These are phyloP conservation scores for Amesomyces nigricolor DNA, from an alignment of 2,329 filamentous ascomycete species.

Conservation along the genomic window DNA sequence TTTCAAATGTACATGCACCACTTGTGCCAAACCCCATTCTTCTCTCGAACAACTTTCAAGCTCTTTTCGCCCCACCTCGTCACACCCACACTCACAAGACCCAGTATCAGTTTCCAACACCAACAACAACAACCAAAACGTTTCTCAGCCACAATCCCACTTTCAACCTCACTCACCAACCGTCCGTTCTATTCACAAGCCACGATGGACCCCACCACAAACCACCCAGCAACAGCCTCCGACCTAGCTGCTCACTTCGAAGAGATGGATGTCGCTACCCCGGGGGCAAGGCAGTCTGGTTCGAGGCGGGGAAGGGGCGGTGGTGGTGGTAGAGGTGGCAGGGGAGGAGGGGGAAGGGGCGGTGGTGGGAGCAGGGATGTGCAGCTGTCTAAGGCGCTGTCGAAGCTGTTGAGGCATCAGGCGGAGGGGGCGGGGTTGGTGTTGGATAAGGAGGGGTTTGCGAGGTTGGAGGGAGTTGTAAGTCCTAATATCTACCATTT, in stretches of 20 bases:
- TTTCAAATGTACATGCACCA: too few relatives aligned
- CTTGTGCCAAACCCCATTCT: too few relatives aligned
- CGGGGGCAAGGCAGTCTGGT: slow-evolving; percentile 15
- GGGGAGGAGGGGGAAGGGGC: slow-evolving; percentile 23
- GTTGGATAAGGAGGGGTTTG: slow-evolving; percentile 56
- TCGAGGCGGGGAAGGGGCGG: slow-evolving; percentile 11
- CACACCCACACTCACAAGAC: too few relatives aligned
- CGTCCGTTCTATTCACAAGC: too few relatives aligned
- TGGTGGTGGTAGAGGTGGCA: slow-evolving; percentile 26
- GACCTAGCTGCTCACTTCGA: slow-evolving; percentile 11
- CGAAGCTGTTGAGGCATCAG: slow-evolving; percentile 51
- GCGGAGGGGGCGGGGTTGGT: slow-evolving; percentile 50
- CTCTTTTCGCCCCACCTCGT: too few relatives aligned
- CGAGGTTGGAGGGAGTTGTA: slow-evolving; percentile 53
- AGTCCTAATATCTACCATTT: slow-evolving; percentile 31
- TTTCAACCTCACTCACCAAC: too few relatives aligned
- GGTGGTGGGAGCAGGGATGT: slow-evolving; percentile 35
- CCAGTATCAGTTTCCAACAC: too few relatives aligned
- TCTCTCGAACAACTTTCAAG: too few relatives aligned
- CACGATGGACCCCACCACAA: too few relatives aligned
- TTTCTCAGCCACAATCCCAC: too few relatives aligned
- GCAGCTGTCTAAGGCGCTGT: slow-evolving; percentile 49
- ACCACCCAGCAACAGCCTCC: too few relatives aligned
- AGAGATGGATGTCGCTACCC: slow-evolving; percentile 13
- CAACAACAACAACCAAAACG: too few relatives aligned